Conservation (phyloP, 345 rosid species). For the Ailanthus altissimus region DNA sequence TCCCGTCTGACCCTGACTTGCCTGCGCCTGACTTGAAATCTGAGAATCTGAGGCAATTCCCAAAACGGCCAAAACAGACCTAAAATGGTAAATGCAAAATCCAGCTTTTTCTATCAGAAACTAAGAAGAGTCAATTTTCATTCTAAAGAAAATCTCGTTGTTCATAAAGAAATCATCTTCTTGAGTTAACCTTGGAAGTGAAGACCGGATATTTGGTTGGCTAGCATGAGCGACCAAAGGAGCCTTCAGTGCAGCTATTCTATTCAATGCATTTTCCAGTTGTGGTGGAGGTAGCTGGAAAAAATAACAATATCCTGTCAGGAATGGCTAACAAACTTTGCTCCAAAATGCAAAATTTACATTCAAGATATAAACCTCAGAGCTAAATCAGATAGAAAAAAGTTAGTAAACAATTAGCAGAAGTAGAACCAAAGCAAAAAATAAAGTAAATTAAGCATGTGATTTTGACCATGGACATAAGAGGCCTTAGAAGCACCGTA, state of each 20-base stretch:
- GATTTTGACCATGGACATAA: background rate
- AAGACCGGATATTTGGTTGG: constrained; percentile 68
- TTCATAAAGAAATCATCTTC: background rate
- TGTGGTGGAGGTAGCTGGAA: constrained; percentile 92
- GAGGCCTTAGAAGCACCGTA: background rate
- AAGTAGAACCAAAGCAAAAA: background rate
- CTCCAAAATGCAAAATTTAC: background rate
- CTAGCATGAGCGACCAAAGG: constrained; percentile 85
- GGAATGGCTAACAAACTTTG: constrained; percentile 13
- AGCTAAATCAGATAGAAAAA: background rate
- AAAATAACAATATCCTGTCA: constrained; percentile 15
- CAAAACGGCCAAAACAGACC: constrained; percentile 73
- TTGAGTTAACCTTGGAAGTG: constrained; percentile 72
- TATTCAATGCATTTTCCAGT: constrained; percentile 83
- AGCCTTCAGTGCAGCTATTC: constrained; percentile 62
- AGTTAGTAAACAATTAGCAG: background rate
- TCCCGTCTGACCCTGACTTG: constrained; percentile 55
- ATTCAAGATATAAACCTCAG: background rate
- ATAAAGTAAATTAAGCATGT: background rate
- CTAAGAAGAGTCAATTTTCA: background rate
- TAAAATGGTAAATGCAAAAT: constrained; percentile 32
- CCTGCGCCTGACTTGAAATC: constrained; percentile 49
- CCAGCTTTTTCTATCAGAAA: constrained; percentile 18
- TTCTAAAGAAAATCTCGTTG: background rate
- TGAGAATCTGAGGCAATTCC: constrained; percentile 77